Base-by-base conservation (phyloP, 2,329 filamentous ascomycete genomes). In the Ceratocystis lukuohia region DNA sequence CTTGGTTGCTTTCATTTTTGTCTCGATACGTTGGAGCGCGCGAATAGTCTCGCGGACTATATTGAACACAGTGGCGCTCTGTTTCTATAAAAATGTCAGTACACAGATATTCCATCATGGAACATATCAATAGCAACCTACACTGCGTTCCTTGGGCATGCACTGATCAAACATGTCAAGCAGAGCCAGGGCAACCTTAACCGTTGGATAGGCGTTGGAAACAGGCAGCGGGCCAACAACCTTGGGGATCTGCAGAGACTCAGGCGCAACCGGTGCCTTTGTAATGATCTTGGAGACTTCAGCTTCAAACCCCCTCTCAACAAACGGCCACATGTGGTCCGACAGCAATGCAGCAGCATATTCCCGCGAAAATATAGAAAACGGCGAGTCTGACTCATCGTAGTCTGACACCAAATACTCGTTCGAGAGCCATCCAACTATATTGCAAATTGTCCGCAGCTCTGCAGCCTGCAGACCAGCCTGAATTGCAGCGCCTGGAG, bases 21-120 rank as follows among this genome's bases (percentile, higher is more conserved):
- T 78, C 70, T 91, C 88, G 33, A 91, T 93, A 63, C 86, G 82
- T 69, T 91, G 84, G 20, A 99, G 82, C 2, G 92, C 91, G 64
- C 87, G 78, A 0, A 92, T 96, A 1, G 92, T 94, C 75, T 95
- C 90, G 72, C 93, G 88, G 30, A 99, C 90, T 70, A 97, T 94
- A 65, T 79, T 82, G 73, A 82, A 85, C 4, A 85, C 77, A 0
- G 84, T 80, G 0, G 80, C 77, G 63, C 80, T 84, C 66, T 79
- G 75, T 74, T 79, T 76, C 77, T 82, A 74, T 20, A 71, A 69
- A 73, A 74, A 28, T 6, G 12, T 28, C 1, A 5, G 12, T 68
- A 73, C 8, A 15, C 50, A 56, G 10, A 20, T 25, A 1, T 22
- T 25, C 17, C 10, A 17, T 4, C 4, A 25, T 2, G 2, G 5